Evolutionary conservation across 129 eudicot species (phyloP).

Genomic region (Flaveria brownii): DNA sequence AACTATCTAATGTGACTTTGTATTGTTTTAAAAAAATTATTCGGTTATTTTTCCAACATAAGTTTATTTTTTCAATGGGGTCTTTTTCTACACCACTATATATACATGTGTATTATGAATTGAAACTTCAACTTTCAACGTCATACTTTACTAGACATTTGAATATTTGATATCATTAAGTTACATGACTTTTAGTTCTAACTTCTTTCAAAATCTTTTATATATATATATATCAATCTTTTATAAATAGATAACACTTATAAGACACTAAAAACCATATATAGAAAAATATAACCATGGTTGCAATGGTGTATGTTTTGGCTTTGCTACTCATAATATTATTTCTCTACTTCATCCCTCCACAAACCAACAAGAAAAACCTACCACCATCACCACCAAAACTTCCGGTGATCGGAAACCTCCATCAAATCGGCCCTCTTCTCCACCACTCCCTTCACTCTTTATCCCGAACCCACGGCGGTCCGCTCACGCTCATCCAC

Average conservation of each 20-base stretch:
- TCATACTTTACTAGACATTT: too few species aligned
- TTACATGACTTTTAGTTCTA: background rate
- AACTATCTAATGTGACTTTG: too few species aligned
- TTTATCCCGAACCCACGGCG: slow-evolving; percentile 53
- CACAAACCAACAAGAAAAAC: slow-evolving; percentile 24
- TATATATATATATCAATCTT: background rate
- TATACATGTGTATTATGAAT: too few species aligned
- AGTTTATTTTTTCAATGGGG: too few species aligned
- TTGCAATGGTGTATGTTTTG: slow-evolving; percentile 14
- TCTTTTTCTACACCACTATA: too few species aligned
- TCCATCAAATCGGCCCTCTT: slow-evolving; percentile 54
- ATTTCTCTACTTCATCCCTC: slow-evolving; percentile 4
- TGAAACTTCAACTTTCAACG: too few species aligned
- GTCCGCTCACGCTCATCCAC: slow-evolving; percentile 58
- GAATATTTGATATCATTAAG: too few species aligned
- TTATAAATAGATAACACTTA: background rate
- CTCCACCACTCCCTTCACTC: slow-evolving; percentile 59
- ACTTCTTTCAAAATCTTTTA: background rate
- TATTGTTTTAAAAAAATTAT: too few species aligned
- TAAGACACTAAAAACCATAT: slow-evolving; percentile 7
- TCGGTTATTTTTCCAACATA: too few species aligned
- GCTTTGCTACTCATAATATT: slow-evolving; percentile 25
- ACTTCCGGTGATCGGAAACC: slow-evolving; percentile 72
- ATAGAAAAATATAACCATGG: background rate
- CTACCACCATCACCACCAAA: slow-evolving; percentile 73